Evolutionary conservation across 1,284 basidiomycete species (phyloP).

Genomic region (Rhodotorula sp.): DNA sequence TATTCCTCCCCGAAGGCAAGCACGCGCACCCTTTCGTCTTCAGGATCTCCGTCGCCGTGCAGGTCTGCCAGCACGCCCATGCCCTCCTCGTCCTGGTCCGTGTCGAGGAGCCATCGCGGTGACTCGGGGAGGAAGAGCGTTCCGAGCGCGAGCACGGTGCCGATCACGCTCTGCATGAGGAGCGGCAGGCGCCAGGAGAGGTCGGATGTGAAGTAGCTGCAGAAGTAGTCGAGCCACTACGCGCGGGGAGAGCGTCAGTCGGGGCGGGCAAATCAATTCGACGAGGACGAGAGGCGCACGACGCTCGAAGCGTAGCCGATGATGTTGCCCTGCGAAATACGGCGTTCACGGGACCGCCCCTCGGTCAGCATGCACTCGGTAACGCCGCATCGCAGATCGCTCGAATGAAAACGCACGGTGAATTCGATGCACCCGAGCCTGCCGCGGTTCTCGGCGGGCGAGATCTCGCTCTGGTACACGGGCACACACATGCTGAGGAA

Average conservation of each 20-base stretch:
- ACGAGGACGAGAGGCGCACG: too few relatives aligned
- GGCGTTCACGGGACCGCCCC: too few relatives aligned
- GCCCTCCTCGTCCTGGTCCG: slow-evolving; percentile 79
- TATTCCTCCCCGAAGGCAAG: too few relatives aligned
- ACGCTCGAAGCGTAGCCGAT: slow-evolving; percentile 93
- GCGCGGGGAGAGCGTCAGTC: too few relatives aligned
- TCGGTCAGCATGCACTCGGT: too few relatives aligned
- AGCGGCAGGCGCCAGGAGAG: slow-evolving; percentile 54
- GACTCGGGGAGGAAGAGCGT: slow-evolving; percentile 89
- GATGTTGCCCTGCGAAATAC: slow-evolving; percentile 59
- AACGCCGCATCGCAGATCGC: too few relatives aligned
- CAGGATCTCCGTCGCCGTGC: slow-evolving; percentile 75
- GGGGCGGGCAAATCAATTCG: neutral
- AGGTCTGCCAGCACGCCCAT: slow-evolving; percentile 86
- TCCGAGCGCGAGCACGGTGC: slow-evolving; percentile 75
- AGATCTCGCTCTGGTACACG: slow-evolving; percentile 94
- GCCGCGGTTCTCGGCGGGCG: slow-evolving; percentile 85
- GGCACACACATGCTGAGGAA: slow-evolving; percentile 93
- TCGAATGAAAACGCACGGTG: too few relatives aligned
- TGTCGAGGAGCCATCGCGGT: slow-evolving; percentile 92
- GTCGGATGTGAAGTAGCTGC: slow-evolving; percentile 65
- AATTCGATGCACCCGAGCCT: slow-evolving; percentile 96
- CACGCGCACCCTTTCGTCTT: too few relatives aligned
- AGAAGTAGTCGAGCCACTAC: slow-evolving; percentile 93
- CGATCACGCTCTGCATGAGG: slow-evolving; percentile 64